Conservation (phyloP, 768 basidiomycete species). For the Nidularia sp. region DNA sequence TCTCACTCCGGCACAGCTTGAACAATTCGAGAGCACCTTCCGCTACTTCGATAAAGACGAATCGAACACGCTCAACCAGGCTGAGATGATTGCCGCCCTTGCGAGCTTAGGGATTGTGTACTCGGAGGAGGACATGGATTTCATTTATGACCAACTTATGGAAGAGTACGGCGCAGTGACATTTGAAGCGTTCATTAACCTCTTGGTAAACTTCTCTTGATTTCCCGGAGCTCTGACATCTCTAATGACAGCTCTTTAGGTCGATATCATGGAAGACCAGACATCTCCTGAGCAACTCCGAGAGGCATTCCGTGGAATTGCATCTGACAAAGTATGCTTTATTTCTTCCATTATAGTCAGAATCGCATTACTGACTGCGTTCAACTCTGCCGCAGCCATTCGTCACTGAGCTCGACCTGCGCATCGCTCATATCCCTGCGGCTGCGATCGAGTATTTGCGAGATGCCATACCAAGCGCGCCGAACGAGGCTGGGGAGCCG, state of each 20-base stretch:
- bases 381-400: constrained; percentile 59
- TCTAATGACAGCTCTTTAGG: constrained; percentile 39
- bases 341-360: too few relatives aligned
- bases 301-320: constrained; percentile 90
- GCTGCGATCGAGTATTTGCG: constrained; percentile 77
- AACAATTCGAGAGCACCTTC: constrained; percentile 97
- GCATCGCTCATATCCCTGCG: constrained; percentile 74
- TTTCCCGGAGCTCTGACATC: not conserved
- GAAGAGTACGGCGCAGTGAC: constrained; percentile 84
- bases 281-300: constrained; percentile 89
- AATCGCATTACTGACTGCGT: not conserved
- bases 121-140: constrained; percentile 84
- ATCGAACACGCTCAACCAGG: constrained; percentile 77
- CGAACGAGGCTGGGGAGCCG: constrained; percentile 52
- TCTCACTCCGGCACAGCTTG: constrained; percentile 90
- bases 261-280: constrained; percentile 94
- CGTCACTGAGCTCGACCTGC: constrained; percentile 90
- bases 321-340: constrained; percentile 73
- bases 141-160: constrained; percentile 76
- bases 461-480: constrained; percentile 68
- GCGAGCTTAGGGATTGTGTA: constrained; percentile 94
- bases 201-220: constrained; percentile 56
- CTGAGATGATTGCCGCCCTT: constrained; percentile 91
- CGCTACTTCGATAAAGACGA: constrained; percentile 95
- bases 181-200: constrained; percentile 92